Conservation (phyloP, 345 rosid species). For the Combretum micranthum region DNA sequence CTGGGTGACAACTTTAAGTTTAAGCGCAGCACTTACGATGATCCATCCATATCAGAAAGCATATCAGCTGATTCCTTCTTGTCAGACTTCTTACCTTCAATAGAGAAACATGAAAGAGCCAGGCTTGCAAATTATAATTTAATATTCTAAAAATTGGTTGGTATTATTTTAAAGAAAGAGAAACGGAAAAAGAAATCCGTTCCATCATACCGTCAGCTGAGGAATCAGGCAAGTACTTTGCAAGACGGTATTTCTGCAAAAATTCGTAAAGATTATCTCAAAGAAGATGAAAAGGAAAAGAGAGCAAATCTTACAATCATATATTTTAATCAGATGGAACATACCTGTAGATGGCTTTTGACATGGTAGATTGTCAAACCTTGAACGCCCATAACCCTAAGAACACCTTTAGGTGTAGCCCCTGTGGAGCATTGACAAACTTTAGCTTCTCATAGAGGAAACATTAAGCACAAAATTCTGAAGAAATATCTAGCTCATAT, state of each 20-base stretch:
- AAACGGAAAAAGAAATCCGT: too few species aligned
- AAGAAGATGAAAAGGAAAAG: neutral
- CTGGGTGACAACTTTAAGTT: constrained; percentile 2
- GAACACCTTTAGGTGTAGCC: constrained; percentile 93
- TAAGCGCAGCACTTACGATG: constrained; percentile 61
- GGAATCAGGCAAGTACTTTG: constrained; percentile 89
- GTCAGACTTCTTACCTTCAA: constrained; percentile 72
- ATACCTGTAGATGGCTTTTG: constrained; percentile 88
- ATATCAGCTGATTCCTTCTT: constrained; percentile 80
- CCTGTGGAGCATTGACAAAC: constrained; percentile 27
- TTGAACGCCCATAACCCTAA: constrained; percentile 92
- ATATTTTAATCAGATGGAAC: neutral
- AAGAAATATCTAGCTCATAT: constrained; percentile 1
- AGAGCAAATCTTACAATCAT: neutral
- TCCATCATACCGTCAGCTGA: constrained; percentile 70
- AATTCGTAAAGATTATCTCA: constrained; percentile 8
- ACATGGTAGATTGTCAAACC: constrained; percentile 90
- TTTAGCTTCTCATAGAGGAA: neutral
- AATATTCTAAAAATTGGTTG: neutral
- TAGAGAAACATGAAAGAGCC: constrained; percentile 13
- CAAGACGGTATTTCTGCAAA: constrained; percentile 89
- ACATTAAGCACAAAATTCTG: neutral
- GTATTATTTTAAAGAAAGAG: too few species aligned
- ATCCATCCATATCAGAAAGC: constrained; percentile 76
- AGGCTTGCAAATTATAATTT: neutral